Evolutionary conservation across 1,139 yeast species (phyloP).

Genomic region (Diutina neorugosa): DNA sequence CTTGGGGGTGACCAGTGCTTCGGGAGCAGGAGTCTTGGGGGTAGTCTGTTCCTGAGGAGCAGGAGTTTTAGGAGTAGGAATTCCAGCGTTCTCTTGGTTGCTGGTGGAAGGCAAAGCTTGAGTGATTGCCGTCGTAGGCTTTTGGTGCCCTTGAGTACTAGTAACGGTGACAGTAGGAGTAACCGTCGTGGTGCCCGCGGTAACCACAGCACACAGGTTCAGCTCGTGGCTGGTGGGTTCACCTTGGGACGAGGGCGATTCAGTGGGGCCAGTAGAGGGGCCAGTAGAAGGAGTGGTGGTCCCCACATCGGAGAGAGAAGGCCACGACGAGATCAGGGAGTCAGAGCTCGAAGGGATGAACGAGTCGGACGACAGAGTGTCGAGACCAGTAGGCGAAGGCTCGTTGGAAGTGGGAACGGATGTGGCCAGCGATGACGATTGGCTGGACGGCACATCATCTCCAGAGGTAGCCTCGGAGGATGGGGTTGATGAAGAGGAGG

Average conservation of each 20-base stretch:
- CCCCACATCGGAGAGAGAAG: neutral
- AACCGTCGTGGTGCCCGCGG: neutral
- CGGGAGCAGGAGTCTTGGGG: neutral
- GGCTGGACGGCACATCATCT: too few species aligned
- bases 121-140: neutral
- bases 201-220: neutral
- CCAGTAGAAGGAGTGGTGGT: neutral
- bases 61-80: neutral
- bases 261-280: neutral
- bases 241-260: neutral
- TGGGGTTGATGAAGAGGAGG: too few species aligned
- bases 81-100: neutral
- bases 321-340: neutral
- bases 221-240: neutral
- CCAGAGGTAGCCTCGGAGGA: too few species aligned
- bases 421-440: neutral
- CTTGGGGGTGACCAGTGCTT: neutral
- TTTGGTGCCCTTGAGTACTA: neutral
- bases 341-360: neutral
- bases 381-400: too few species aligned
- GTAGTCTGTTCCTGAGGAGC: neutral
- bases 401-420: neutral
- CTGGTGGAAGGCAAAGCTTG: neutral
- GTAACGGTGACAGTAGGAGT: neutral
- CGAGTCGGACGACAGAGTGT: neutral